These are phyloP conservation scores for Blastobotrys indianensis DNA, from an alignment of 1,139 yeast species.

Conservation along the genomic window DNA sequence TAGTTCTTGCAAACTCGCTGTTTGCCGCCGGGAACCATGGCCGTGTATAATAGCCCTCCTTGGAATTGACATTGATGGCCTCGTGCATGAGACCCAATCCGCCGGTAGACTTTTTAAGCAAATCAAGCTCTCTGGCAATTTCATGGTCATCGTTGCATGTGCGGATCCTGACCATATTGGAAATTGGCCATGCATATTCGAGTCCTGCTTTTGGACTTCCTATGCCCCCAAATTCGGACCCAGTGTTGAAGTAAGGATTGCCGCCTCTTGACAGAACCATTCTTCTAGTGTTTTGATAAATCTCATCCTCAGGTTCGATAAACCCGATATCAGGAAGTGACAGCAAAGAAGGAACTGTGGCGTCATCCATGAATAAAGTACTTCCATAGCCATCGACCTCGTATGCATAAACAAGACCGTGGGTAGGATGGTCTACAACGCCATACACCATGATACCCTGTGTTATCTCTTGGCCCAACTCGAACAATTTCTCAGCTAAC, in stretches of 20 bases:
- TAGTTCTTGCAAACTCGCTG: slow-evolving; percentile 82
- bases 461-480: slow-evolving; percentile 43
- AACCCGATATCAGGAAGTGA: slow-evolving; percentile 80
- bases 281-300: slow-evolving; percentile 71
- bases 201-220: slow-evolving; percentile 92
- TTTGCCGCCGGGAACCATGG: slow-evolving; percentile 96
- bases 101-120: slow-evolving; percentile 57
- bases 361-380: slow-evolving; percentile 75
- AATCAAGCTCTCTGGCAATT: slow-evolving; percentile 45
- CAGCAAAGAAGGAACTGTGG: slow-evolving; percentile 76
- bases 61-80: slow-evolving; percentile 59
- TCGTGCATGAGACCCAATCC: slow-evolving; percentile 83
- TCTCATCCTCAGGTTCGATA: slow-evolving; percentile 42
- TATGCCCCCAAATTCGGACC: slow-evolving; percentile 61
- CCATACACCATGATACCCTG: slow-evolving; percentile 60
- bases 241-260: slow-evolving; percentile 70
- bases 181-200: slow-evolving; percentile 86
- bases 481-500: slow-evolving; percentile 29
- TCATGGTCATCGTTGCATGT: slow-evolving; percentile 70
- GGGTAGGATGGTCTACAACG: slow-evolving; percentile 56
- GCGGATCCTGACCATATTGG: slow-evolving; percentile 63
- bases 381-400: slow-evolving; percentile 89
- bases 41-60: slow-evolving; percentile 46
- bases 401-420: slow-evolving; percentile 77
- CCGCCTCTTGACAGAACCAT: slow-evolving; percentile 67